Conservation (phyloP, 129 eudicot species). For the Silybum marianum region DNA sequence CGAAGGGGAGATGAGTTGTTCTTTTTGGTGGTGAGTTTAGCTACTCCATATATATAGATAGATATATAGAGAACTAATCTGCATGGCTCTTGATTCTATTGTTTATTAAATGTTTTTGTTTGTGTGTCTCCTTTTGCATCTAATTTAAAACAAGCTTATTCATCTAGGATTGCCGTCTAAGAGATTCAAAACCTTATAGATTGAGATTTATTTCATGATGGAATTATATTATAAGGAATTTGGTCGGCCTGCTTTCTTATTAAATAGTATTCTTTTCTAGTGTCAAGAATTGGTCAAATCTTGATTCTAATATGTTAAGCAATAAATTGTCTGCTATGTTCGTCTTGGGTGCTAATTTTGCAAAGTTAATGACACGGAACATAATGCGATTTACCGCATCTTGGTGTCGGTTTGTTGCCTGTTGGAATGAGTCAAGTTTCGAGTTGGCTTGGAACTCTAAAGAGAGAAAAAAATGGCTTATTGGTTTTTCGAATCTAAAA, state of each 20-base stretch:
- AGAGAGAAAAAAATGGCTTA: background rate
- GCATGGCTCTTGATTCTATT: slow-evolving; percentile 18
- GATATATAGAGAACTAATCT: background rate
- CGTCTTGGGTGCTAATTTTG: background rate
- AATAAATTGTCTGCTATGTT: background rate
- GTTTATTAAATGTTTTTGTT: slow-evolving; percentile 5
- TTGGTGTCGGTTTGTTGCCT: background rate
- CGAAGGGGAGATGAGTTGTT: background rate
- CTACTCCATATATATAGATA: slow-evolving; percentile 12
- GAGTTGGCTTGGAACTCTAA: background rate
- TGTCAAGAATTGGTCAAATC: slow-evolving; percentile 25
- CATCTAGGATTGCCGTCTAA: background rate
- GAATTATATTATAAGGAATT: slow-evolving; percentile 17
- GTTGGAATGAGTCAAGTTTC: background rate
- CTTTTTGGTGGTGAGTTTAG: slow-evolving; percentile 23
- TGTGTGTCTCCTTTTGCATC: background rate
- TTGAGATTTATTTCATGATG: background rate
- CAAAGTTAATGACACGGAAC: background rate
- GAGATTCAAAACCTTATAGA: background rate
- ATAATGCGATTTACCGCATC: background rate
- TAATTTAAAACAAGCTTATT: background rate
- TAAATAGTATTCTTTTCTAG: background rate
- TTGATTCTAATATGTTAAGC: background rate
- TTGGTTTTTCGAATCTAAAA: too few relatives aligned
- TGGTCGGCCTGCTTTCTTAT: slow-evolving; percentile 21